These are phyloP conservation scores for Phytophthora citricola DNA, from an alignment of 352 stramenopile species.

Conservation along the genomic window DNA sequence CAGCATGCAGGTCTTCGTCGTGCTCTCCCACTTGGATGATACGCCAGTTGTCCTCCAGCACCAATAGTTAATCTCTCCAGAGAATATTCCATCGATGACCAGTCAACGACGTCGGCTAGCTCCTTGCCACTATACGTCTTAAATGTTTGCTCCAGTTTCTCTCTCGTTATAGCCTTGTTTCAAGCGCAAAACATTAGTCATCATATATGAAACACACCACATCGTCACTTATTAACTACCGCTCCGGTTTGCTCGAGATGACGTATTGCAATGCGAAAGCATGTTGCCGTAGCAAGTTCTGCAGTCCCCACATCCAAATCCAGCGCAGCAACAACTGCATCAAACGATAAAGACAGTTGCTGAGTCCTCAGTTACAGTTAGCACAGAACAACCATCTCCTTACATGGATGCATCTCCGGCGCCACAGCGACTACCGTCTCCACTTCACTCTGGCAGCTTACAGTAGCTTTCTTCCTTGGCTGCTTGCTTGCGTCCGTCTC, in stretches of 20 bases:
- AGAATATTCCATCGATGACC: constrained; percentile 12
- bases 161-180: constrained; percentile 31
- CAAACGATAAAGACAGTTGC: background rate
- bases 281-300: constrained; percentile 27
- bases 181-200: background rate
- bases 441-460: background rate
- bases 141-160: constrained; percentile 32
- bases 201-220: background rate
- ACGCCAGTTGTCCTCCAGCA: background rate
- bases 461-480: constrained; percentile 26
- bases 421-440: background rate
- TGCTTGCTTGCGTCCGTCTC: constrained; percentile 12
- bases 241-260: constrained; percentile 31
- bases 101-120: constrained; percentile 21
- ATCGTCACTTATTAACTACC: constrained; percentile 21
- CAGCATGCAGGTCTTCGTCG: constrained; percentile 16
- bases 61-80: constrained; percentile 9
- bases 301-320: constrained; percentile 27
- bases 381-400: constrained; percentile 4
- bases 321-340: constrained; percentile 32
- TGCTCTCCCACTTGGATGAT: background rate
- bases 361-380: background rate
- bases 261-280: constrained; percentile 44
- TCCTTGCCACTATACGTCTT: constrained; percentile 37
- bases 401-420: constrained; percentile 38